phyloP scores from a whole-genome alignment of 2,329 filamentous ascomycete genomes.

The Cladophialophora carrionii region DNA sequence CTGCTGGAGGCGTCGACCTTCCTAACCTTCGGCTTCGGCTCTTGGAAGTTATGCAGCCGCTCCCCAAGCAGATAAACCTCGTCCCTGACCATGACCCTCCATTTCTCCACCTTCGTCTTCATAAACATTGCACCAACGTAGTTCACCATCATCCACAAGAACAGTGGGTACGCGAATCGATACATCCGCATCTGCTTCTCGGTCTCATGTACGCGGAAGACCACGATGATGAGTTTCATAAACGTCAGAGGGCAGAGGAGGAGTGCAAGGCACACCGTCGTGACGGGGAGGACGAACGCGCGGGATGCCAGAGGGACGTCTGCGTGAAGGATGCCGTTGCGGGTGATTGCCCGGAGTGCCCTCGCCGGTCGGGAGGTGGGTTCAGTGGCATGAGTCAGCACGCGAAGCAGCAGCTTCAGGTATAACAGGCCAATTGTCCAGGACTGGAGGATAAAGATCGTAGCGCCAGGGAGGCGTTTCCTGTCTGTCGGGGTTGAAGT shows the following conservation, averaged over 20 bases:
- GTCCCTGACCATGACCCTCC: slow-evolving; percentile 82
- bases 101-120: slow-evolving; percentile 66
- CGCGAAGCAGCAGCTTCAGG: slow-evolving; percentile 72
- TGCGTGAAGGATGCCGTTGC: slow-evolving; percentile 75
- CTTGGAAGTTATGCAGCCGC: slow-evolving; percentile 89
- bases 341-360: slow-evolving; percentile 73
- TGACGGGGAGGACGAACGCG: slow-evolving; percentile 78
- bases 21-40: slow-evolving; percentile 41
- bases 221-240: slow-evolving; percentile 47
- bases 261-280: slow-evolving; percentile 63
- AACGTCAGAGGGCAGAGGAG: slow-evolving; percentile 69
- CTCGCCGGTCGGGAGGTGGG: slow-evolving; percentile 66
- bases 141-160: slow-evolving; percentile 52
- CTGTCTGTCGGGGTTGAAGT: neutral
- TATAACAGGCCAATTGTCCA: slow-evolving; percentile 95
- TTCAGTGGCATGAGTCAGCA: slow-evolving; percentile 54
- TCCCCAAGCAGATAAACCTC: slow-evolving; percentile 97
- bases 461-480: slow-evolving; percentile 49
- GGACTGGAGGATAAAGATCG: slow-evolving; percentile 83
- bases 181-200: slow-evolving; percentile 54
- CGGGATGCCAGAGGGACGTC: slow-evolving; percentile 79
- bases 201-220: slow-evolving; percentile 14
- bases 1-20: neutral
- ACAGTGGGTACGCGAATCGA: slow-evolving; percentile 73
- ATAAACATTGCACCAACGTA: slow-evolving; percentile 39